Base-by-base conservation (phyloP, 257 asterid species). In the Striga asiatica region DNA sequence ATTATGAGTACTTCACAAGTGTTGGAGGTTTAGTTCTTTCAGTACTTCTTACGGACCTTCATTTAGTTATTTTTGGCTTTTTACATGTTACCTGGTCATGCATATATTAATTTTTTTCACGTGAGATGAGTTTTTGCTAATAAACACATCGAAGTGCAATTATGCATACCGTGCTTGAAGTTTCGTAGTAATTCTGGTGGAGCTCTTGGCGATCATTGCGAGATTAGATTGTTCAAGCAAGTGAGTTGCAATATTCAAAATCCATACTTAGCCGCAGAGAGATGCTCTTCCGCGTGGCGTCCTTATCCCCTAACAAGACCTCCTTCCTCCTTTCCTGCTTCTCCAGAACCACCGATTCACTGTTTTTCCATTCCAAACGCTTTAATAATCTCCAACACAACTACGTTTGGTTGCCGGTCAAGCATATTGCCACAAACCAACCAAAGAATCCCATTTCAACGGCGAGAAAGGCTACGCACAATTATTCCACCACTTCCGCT, bases 401-500 rank as follows among this genome's bases (percentile, higher is more conserved):
- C 20, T 51, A 25, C 54, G 43, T 23, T 39, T 56, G 52, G 17
- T 9, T 16, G 38, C 50, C 66, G 8, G 27, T 50, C 43, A 12
- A 46, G 20, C 52, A 6, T 21, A 61, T 64, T 54, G 64, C 54
- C 66, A 45, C 56, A 55, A 37, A 52, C 51, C 71, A 23, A 35
- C 50, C 43, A 35, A 54, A 56, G 23, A 50, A 23, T 29, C 60
- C 67, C 12, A 41, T 56, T 63, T 53, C 74, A 57, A 69, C 73
- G 77, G 54, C 66, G 27, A 70, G 68, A 46, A 76, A 56, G 48
- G 52, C 66, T 5, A 11, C 68, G 2, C 48, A 57, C 68, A n/a
- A 43, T 49, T 66, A 71, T 16, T 74, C 80, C 64, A 76, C 81
- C 48, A 73, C 80, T 13, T 55, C 79, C 0, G 67, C 79, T 1